phyloP scores from a whole-genome alignment of 805 yeast genomes.

The Teunomyces tritomae region DNA sequence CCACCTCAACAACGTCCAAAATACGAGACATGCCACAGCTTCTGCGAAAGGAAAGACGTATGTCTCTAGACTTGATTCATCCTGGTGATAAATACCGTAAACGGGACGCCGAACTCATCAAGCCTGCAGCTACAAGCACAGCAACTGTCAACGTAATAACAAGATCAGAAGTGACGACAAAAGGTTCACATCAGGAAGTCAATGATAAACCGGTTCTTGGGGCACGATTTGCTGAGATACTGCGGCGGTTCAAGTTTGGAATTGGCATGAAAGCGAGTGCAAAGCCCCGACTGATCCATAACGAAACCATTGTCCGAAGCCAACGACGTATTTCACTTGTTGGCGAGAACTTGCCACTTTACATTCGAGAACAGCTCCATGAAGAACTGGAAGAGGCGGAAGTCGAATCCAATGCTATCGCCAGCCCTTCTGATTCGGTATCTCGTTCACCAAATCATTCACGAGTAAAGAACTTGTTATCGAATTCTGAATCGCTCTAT shows the following conservation, averaged over 20 bases:
- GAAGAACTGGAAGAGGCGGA: slow-evolving; percentile 3
- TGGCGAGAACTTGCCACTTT: slow-evolving; percentile 34
- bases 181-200: neutral
- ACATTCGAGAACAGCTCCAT: slow-evolving; percentile 28
- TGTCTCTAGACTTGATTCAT: slow-evolving; percentile 27
- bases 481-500: slow-evolving; percentile 37
- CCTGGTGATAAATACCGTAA: neutral
- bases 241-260: slow-evolving; percentile 14
- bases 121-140: slow-evolving; percentile 30
- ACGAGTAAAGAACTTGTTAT: slow-evolving; percentile 30
- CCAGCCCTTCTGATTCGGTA: slow-evolving; percentile 1
- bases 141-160: slow-evolving; percentile 35
- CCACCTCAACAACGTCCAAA: neutral
- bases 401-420: neutral
- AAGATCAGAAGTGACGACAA: slow-evolving; percentile 17
- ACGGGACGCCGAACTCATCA: slow-evolving; percentile 19
- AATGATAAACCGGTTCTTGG: slow-evolving; percentile 1
- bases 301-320: neutral
- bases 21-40: neutral
- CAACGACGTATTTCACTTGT: slow-evolving; percentile 32
- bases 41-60: slow-evolving; percentile 14
- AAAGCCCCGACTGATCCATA: no score
- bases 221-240: slow-evolving; percentile 11
- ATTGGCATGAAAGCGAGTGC: slow-evolving; percentile 4
- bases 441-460: slow-evolving; percentile 14